These are phyloP conservation scores for Ceratocystiopsis sp. DNA, from an alignment of 2,329 filamentous ascomycete species.

Conservation along the genomic window DNA sequence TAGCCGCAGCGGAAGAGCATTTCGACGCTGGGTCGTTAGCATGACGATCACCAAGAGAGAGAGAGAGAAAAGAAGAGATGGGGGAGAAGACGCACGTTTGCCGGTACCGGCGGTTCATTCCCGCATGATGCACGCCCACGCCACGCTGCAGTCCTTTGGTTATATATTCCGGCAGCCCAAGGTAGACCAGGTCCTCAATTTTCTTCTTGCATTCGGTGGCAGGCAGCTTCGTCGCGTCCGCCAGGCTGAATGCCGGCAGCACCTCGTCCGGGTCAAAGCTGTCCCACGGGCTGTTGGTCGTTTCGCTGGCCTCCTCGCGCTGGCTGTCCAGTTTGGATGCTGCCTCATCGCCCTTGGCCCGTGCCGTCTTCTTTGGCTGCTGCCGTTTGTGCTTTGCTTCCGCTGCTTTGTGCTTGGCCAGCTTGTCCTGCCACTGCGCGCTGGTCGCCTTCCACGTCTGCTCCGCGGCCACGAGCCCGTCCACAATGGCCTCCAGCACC, in stretches of 20 bases:
- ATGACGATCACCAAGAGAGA: no score
- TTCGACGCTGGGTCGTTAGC: constrained; percentile 32
- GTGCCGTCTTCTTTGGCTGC: constrained; percentile 16
- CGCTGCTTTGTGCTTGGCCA: constrained; percentile 35
- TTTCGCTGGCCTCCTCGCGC: constrained; percentile 37
- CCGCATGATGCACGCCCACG: constrained; percentile 61
- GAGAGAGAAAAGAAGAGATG: no score
- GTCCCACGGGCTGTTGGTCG: constrained; percentile 36
- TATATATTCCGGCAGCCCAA: constrained; percentile 32
- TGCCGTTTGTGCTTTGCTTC: constrained; percentile 15
- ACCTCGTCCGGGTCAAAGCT: constrained; percentile 51
- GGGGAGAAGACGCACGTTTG: constrained; percentile 31
- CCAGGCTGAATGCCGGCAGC: constrained; percentile 47
- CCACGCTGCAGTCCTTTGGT: constrained; percentile 47
- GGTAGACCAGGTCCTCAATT: constrained; percentile 31
- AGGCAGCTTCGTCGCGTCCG: constrained; percentile 40
- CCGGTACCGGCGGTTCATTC: constrained; percentile 63
- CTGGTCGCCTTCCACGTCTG: constrained; percentile 36
- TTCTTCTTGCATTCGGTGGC: constrained; percentile 40
- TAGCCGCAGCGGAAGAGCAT: constrained; percentile 59
- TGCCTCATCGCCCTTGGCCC: constrained; percentile 24
- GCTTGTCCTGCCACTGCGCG: constrained; percentile 40
- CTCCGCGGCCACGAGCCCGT: constrained; percentile 37
- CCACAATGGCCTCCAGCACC: constrained; percentile 33
- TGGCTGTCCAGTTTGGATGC: constrained; percentile 36